Evolutionary conservation across 2,329 filamentous ascomycete species (phyloP).

Genomic region (Ceratocystiopsis sp.): DNA sequence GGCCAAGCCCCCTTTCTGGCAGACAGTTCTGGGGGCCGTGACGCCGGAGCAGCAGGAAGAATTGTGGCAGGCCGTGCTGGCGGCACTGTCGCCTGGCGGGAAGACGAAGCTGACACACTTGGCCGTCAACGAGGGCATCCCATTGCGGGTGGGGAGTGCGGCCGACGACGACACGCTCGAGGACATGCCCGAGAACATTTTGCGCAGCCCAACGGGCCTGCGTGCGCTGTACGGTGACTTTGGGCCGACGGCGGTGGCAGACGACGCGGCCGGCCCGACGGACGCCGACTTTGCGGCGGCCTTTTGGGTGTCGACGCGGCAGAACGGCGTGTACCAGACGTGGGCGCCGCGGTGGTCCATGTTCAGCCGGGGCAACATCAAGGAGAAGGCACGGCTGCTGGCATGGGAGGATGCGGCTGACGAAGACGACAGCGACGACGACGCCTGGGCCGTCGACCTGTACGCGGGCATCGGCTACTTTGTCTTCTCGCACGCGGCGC

Average conservation of each 20-base stretch:
- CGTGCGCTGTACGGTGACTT: slow-evolving; percentile 59
- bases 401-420: slow-evolving; percentile 22
- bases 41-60: slow-evolving; percentile 11
- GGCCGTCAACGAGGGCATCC: slow-evolving; percentile 45
- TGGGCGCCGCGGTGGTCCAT: slow-evolving; percentile 88
- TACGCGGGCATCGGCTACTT: slow-evolving; percentile 95
- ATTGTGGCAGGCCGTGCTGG: slow-evolving; percentile 34
- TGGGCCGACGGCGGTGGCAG: slow-evolving; percentile 28
- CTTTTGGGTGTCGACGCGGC: slow-evolving; percentile 63
- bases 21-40: slow-evolving; percentile 15
- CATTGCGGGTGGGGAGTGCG: slow-evolving; percentile 19
- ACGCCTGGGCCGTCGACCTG: slow-evolving; percentile 53
- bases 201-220: slow-evolving; percentile 57
- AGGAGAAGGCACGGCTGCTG: slow-evolving; percentile 68
- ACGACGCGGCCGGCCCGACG: slow-evolving; percentile 14
- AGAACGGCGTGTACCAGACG: slow-evolving; percentile 65
- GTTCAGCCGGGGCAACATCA: slow-evolving; percentile 84
- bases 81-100: slow-evolving; percentile 23
- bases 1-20: slow-evolving; percentile 18
- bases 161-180: not conserved
- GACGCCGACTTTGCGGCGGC: slow-evolving; percentile 43
- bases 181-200: slow-evolving; percentile 39
- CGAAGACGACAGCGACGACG: not conserved
- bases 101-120: slow-evolving; percentile 33
- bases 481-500: slow-evolving; percentile 61